Evolutionary conservation across 768 basidiomycete species (phyloP).

Genomic region (Boletus insuetus): DNA sequence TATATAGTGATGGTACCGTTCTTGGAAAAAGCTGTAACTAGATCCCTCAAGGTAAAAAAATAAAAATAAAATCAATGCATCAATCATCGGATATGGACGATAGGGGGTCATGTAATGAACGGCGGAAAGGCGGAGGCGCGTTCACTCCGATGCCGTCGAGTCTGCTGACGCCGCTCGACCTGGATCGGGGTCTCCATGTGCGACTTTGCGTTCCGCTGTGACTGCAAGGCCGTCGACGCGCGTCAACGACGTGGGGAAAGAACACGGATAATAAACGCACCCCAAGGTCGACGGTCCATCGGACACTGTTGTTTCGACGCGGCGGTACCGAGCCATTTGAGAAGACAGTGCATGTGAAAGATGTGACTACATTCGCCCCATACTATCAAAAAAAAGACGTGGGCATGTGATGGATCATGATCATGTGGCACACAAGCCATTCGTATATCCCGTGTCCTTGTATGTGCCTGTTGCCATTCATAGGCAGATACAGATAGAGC

Average conservation of each 20-base stretch:
- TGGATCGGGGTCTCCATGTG: neutral
- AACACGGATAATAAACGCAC: conserved; percentile 42
- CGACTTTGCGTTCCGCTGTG: conserved; percentile 54
- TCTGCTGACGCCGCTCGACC: too few species aligned
- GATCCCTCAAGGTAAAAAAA: neutral
- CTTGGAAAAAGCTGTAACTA: neutral
- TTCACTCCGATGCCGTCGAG: neutral
- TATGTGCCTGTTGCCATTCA: too few species aligned
- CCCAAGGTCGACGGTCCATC: conserved; percentile 95
- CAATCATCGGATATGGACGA: too few species aligned
- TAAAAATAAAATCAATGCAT: neutral
- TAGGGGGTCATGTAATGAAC: too few species aligned
- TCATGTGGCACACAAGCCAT: too few species aligned
- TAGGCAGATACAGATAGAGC: too few species aligned
- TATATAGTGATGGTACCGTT: conserved; percentile 9
- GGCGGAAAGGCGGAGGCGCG: too few species aligned
- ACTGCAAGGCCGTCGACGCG: conserved; percentile 21
- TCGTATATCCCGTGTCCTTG: too few species aligned
- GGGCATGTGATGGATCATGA: too few species aligned
- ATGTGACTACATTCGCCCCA: conserved; percentile 98
- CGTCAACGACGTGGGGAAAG: too few species aligned
- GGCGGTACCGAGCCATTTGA: conserved; percentile 92
- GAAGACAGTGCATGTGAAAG: conserved; percentile 97
- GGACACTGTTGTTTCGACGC: conserved; percentile 95
- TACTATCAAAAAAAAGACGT: conserved; percentile 47